Conservation (phyloP, 2,329 filamentous ascomycete species). For the Ophiosphaerella korrae region DNA sequence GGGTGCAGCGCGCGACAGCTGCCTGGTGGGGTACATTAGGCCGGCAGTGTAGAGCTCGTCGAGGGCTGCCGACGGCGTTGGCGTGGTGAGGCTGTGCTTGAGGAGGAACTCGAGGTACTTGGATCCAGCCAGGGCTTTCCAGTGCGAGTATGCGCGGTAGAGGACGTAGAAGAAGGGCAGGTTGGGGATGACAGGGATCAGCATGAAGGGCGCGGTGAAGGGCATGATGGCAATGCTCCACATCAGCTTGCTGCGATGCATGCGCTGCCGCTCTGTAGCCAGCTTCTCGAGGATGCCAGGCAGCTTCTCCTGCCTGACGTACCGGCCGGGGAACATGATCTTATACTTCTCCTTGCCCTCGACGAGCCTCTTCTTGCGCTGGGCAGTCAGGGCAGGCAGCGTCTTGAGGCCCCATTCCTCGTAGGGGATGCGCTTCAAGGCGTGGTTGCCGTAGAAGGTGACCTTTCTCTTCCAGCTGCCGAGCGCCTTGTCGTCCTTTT, state of each 20-base stretch:
- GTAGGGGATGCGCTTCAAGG: conserved; percentile 86
- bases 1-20: conserved; percentile 47
- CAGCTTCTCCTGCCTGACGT: conserved; percentile 69
- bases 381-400: conserved; percentile 77
- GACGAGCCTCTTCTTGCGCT: conserved; percentile 67
- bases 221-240: conserved; percentile 70
- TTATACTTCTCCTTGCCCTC: conserved; percentile 69
- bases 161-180: conserved; percentile 95
- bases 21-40: conserved; percentile 51
- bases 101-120: conserved; percentile 83
- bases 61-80: conserved; percentile 69
- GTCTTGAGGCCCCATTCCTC: conserved; percentile 99
- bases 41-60: conserved; percentile 73
- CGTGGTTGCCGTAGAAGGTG: conserved; percentile 83
- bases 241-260: conserved; percentile 77
- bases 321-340: conserved; percentile 74
- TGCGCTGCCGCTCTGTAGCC: conserved; percentile 76
- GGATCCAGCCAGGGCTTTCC: conserved; percentile 75
- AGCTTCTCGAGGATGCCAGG: conserved; percentile 69
- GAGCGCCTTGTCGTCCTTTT: conserved; percentile 68
- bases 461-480: conserved; percentile 85
- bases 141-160: conserved; percentile 72
- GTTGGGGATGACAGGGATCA: conserved; percentile 88
- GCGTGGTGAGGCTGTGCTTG: conserved; percentile 70
- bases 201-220: conserved; percentile 77